phyloP scores from a whole-genome alignment of 1,139 yeast species.

The Chernovozyma sophiae-reginae region DNA sequence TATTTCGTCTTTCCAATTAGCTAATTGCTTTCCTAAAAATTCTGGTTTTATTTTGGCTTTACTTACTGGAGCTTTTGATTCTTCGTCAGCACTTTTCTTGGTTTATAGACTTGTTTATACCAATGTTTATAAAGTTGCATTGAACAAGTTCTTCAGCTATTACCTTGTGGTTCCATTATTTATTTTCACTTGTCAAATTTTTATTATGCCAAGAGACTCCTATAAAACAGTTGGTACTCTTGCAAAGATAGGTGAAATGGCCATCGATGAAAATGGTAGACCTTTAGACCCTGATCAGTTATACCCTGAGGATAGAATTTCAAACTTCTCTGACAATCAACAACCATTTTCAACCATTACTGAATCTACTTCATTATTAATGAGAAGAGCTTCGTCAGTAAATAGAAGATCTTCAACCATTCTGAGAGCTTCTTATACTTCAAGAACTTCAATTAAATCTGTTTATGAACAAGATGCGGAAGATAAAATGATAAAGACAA shows the following conservation, averaged over 20 bases:
- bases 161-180: constrained; percentile 73
- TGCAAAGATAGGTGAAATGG: constrained; percentile 66
- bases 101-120: constrained; percentile 63
- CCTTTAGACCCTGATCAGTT: constrained; percentile 42
- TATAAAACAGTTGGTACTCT: constrained; percentile 68
- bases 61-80: constrained; percentile 74
- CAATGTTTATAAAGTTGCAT: constrained; percentile 24
- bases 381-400: constrained; percentile 31
- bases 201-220: constrained; percentile 74
- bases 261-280: constrained; percentile 59
- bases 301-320: constrained; percentile 31
- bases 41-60: constrained; percentile 71
- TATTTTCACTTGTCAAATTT: constrained; percentile 65
- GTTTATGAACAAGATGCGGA: constrained; percentile 66
- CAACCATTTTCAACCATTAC: constrained; percentile 33
- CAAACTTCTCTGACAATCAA: constrained; percentile 1
- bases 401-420: constrained; percentile 35
- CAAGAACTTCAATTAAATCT: constrained; percentile 44
- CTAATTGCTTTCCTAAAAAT: constrained; percentile 66
- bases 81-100: constrained; percentile 70
- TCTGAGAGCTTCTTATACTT: constrained; percentile 29
- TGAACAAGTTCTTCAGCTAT: constrained; percentile 56
- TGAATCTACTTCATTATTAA: constrained; percentile 40
- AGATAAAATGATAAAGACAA: constrained; percentile 44
- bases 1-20: constrained; percentile 74